Conservation (phyloP, 768 basidiomycete genomes). For the Lactarius trivialis region DNA sequence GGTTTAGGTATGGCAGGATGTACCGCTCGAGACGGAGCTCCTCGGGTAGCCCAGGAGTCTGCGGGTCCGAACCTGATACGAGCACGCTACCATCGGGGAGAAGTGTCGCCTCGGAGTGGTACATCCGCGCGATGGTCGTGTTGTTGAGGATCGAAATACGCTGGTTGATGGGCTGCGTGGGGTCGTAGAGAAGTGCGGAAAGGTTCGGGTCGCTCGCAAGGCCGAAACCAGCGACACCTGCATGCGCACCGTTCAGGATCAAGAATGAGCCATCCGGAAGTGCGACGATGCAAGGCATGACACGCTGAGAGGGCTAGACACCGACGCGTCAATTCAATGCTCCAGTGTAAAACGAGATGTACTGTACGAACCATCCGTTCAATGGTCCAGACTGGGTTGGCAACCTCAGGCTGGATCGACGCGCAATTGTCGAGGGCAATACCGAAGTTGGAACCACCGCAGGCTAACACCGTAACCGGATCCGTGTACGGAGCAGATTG, state of each 20-base stretch:
- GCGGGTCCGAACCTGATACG: slow-evolving; percentile 70
- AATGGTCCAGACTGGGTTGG: slow-evolving; percentile 57
- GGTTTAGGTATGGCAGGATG: slow-evolving; percentile 76
- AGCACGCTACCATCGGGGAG: slow-evolving; percentile 70
- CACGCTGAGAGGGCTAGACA: slow-evolving; percentile 57
- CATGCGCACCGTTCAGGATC: slow-evolving; percentile 67
- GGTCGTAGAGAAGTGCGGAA: slow-evolving; percentile 64
- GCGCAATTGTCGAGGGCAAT: slow-evolving; percentile 64
- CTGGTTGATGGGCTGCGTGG: slow-evolving; percentile 47
- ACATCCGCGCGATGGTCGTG: slow-evolving; percentile 69
- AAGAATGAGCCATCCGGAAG: slow-evolving; percentile 72
- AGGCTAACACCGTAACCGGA: slow-evolving; percentile 61
- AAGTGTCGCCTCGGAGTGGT: slow-evolving; percentile 72
- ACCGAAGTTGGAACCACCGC: slow-evolving; percentile 66
- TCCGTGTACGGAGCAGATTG: slow-evolving; percentile 68
- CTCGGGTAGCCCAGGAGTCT: slow-evolving; percentile 56
- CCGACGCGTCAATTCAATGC: not conserved
- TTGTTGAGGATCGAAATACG: slow-evolving; percentile 60
- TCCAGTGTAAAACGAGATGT: not conserved
- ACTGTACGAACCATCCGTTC: slow-evolving; percentile 67
- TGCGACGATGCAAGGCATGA: slow-evolving; percentile 68
- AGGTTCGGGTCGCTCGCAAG: slow-evolving; percentile 58
- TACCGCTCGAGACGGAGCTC: slow-evolving; percentile 79
- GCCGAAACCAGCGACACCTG: slow-evolving; percentile 70
- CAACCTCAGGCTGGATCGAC: slow-evolving; percentile 55